Percentiles rank a stretch among this genome's conserved stretches.
These are phyloP conservation scores for Wickerhamiella cacticola DNA, from an alignment of 805 yeast genomes.

Conservation along the genomic window DNA sequence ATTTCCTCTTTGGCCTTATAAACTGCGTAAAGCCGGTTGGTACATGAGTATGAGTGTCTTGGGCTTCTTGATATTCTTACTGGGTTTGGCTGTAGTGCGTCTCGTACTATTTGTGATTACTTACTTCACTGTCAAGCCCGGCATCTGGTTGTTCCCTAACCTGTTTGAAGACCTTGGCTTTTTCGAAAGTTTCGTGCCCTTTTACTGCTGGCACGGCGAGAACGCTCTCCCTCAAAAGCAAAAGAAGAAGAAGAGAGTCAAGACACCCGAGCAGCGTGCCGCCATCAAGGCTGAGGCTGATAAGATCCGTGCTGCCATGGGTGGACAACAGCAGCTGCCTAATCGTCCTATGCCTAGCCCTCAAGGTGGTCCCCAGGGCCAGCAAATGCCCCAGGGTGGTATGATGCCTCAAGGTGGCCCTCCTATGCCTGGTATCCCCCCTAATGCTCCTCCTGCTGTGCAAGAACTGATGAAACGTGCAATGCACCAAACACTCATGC, in stretches of 20 bases:
- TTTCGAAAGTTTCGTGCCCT: constrained; percentile 78
- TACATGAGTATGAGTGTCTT: constrained; percentile 68
- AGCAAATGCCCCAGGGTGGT: background rate
- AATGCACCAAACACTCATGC: constrained; percentile 13
- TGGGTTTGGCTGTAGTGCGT: constrained; percentile 68
- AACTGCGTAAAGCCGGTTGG: constrained; percentile 85
- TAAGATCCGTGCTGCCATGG: constrained; percentile 2
- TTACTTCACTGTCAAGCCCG: constrained; percentile 46
- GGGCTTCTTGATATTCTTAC: constrained; percentile 61
- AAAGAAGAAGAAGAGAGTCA: constrained; percentile 15
- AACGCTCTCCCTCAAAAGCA: constrained; percentile 23
- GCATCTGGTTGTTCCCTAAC: constrained; percentile 95
- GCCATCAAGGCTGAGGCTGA: constrained; percentile 8
- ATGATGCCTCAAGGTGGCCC: background rate
- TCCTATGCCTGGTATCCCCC: constrained; percentile 10
- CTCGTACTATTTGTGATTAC: constrained; percentile 55
- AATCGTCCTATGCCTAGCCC: background rate
- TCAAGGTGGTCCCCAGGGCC: background rate
- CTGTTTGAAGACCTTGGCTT: constrained; percentile 92
- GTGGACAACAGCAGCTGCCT: background rate
- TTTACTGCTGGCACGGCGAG: constrained; percentile 68
- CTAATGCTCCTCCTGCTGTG: constrained; percentile 11
- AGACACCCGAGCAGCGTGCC: constrained; percentile 9
- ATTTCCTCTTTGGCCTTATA: constrained; percentile 92
- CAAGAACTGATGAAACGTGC: constrained; percentile 17